These are phyloP conservation scores for Onygenales sp. DNA, from an alignment of 2,329 filamentous ascomycete species.

Conservation along the genomic window DNA sequence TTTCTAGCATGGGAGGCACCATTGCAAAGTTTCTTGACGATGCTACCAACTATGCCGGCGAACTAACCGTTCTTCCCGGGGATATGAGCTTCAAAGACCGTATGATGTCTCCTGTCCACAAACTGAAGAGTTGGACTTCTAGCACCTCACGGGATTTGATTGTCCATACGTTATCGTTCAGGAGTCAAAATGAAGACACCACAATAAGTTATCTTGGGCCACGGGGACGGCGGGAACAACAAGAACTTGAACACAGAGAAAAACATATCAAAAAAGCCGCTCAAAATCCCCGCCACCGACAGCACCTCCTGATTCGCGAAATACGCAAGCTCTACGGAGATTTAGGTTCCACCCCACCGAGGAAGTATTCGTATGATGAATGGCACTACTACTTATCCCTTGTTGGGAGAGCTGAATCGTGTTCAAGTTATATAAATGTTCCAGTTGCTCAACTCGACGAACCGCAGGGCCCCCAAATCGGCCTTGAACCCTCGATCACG, in stretches of 20 bases:
- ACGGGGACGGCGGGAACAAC: slow-evolving; percentile 8
- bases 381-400: slow-evolving; percentile 43
- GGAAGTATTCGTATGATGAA: slow-evolving; percentile 31
- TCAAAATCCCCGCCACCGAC: slow-evolving; percentile 36
- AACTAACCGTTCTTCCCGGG: slow-evolving; percentile 45
- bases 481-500: slow-evolving; percentile 1
- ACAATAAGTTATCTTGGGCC: neutral
- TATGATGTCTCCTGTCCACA: slow-evolving; percentile 7
- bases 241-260: slow-evolving; percentile 1
- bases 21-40: slow-evolving; percentile 45
- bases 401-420: slow-evolving; percentile 35
- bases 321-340: slow-evolving; percentile 31
- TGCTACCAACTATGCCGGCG: slow-evolving; percentile 46
- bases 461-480: neutral
- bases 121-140: slow-evolving; percentile 18
- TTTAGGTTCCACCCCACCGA: slow-evolving; percentile 21
- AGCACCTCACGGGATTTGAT: slow-evolving; percentile 13
- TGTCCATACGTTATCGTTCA: neutral
- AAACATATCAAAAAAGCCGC: slow-evolving; percentile 2
- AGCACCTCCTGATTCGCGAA: slow-evolving; percentile 29
- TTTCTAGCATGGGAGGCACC: slow-evolving; percentile 30
- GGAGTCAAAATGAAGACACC: neutral
- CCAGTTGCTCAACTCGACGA: slow-evolving; percentile 2
- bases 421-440: slow-evolving; percentile 24
- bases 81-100: slow-evolving; percentile 28